Evolutionary conservation across 441 rosid species (phyloP), one percentile per base, ranked within the genome.

Genomic region (Hura crepitans): DNA sequence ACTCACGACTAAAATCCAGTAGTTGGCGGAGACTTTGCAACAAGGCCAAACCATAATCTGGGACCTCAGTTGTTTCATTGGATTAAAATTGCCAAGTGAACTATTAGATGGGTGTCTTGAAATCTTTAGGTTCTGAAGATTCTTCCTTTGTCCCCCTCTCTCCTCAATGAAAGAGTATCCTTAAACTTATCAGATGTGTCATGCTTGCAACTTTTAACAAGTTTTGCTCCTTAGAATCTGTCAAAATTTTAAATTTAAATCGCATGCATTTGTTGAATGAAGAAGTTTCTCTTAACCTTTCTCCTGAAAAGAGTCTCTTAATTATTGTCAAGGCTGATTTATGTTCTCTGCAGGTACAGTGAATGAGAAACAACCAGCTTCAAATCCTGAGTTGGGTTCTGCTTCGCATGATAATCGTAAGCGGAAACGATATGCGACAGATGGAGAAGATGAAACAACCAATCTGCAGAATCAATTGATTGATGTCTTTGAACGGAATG

Each of bases 401-500:
- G 76, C 88, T 7, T 84, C 89, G 2, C 88, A 85, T 14, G 96
- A 91, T 15, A 80, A 77, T 13, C 80, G 88, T 72, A 96, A 96
- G 75, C 80, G 98, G 69, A 96, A 86, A 72, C 80, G 91, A 25
- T 69, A 53, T 2, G 69, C 62, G 0, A 37, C 59, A 9, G 85
- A 81, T 2, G 86, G 70, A 18, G 85, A 78, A 8, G 99, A 89
- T 69, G 93, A 78, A 42, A 69, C 75, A 22, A 35, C 64, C 62
- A 76, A 71, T 57, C 67, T 78, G 72, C 87, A 87, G 62, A 62
- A 62, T 61, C 94, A 85, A 9, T 66, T 92, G 81, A 77, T 90
- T n/a, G 85, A 86, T 45, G 86, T 87, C 37, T 73, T 95, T 57
- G 97, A 90, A 76, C 85, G 82, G 81, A 95, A 92, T 51, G 90